Percentiles rank a stretch among this genome's conserved stretches.
These are phyloP conservation scores for Dictyostelium firmibasis DNA, from an alignment of 78 protist genomes.

Conservation along the genomic window DNA sequence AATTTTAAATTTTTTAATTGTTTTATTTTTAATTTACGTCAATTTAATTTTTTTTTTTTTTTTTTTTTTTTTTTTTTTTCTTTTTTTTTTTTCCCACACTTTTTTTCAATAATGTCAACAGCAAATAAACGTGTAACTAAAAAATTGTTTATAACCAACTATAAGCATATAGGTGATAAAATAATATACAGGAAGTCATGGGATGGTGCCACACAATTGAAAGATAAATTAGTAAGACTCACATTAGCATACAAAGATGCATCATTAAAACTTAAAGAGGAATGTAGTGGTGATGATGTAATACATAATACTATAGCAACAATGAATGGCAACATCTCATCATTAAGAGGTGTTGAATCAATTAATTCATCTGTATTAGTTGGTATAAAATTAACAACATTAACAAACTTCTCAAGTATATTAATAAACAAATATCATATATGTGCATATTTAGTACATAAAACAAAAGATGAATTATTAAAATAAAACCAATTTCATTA, in stretches of 20 bases:
- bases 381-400: neutral
- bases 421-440: conserved; percentile 2
- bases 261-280: neutral
- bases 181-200: neutral
- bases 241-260: neutral
- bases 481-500: neutral
- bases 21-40: no score
- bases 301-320: conserved; percentile 29
- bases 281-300: conserved; percentile 10
- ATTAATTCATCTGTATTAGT: neutral
- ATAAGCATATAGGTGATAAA: neutral
- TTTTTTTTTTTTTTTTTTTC: neutral
- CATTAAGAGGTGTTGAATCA: neutral
- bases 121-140: neutral
- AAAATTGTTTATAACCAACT: neutral
- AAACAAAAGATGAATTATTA: conserved; percentile 19
- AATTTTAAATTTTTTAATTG: no score
- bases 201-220: neutral
- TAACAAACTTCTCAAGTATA: neutral
- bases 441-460: neutral
- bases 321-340: neutral
- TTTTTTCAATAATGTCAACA: neutral
- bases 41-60: no score
- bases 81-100: neutral
- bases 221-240: neutral